Percentiles rank a stretch among this genome's conserved stretches.
Conservation (phyloP, 257 asterid species). For the Thymus quinquecostatus region DNA sequence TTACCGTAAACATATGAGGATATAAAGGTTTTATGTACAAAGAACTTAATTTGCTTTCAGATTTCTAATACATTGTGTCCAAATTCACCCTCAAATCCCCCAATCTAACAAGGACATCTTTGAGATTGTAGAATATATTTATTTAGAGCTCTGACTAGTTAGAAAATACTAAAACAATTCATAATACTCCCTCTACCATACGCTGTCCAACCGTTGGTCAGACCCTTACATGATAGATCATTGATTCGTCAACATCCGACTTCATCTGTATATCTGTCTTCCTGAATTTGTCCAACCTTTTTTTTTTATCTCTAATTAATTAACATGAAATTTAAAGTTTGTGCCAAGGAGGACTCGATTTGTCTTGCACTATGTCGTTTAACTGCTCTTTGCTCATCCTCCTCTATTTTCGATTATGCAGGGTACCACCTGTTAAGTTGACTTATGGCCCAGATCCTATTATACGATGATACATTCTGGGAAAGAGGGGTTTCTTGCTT, state of each 20-base stretch:
- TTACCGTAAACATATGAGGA: background rate
- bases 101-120: background rate
- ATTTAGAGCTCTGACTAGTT: background rate
- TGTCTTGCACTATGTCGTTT: slow-evolving; percentile 1
- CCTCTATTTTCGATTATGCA: slow-evolving; percentile 40
- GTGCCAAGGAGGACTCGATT: too few species aligned
- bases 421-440: slow-evolving; percentile 54
- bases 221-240: background rate
- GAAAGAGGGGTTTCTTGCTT: background rate
- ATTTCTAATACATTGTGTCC: too few species aligned
- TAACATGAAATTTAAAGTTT: too few species aligned
- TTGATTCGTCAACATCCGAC: background rate
- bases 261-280: background rate
- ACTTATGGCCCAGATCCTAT: slow-evolving; percentile 52
- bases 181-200: background rate
- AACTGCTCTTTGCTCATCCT: slow-evolving; percentile 1
- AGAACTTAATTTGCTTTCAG: background rate
- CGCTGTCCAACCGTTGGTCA: background rate
- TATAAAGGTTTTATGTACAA: background rate
- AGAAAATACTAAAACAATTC: background rate
- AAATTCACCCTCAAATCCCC: background rate
- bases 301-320: too few species aligned
- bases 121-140: background rate
- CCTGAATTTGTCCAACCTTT: background rate
- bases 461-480: slow-evolving; percentile 37